A percentile compares a stretch with the other conserved stretches of the same genome.
These are phyloP conservation scores for Globisporangium okanoganense DNA, from an alignment of 352 stramenopile genomes.

Conservation along the genomic window DNA sequence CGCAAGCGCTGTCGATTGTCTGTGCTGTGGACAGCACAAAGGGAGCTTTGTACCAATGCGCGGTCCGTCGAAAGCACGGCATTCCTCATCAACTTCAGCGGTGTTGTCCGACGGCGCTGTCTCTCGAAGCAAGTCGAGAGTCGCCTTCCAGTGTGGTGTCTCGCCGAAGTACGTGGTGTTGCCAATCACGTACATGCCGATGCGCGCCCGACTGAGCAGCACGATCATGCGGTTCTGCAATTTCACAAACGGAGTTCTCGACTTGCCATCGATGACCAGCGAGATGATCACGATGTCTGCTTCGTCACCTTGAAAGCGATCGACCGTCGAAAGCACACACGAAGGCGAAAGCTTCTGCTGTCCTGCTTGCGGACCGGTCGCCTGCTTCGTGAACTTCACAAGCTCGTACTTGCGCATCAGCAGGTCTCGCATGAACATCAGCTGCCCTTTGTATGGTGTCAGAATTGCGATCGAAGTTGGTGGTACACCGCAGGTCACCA, in stretches of 20 bases:
- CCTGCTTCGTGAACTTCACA: constrained; percentile 16
- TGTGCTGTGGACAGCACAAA: constrained; percentile 79
- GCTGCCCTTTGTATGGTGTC: constrained; percentile 87
- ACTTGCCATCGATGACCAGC: constrained; percentile 87
- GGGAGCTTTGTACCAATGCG: constrained; percentile 58
- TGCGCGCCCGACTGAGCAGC: constrained; percentile 74
- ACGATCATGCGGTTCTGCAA: constrained; percentile 89
- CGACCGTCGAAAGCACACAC: constrained; percentile 79
- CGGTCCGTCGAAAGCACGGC: constrained; percentile 30
- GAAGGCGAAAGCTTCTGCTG: constrained; percentile 24
- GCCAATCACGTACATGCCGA: constrained; percentile 83
- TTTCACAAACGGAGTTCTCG: constrained; percentile 85
- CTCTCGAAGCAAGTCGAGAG: constrained; percentile 51
- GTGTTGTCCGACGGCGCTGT: constrained; percentile 38
- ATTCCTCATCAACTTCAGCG: constrained; percentile 15
- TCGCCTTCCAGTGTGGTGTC: constrained; percentile 72
- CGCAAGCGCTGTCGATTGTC: constrained; percentile 27
- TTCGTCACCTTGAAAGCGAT: constrained; percentile 90
- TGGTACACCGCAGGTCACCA: constrained; percentile 72
- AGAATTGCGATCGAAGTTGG: constrained; percentile 76
- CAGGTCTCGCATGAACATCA: constrained; percentile 81
- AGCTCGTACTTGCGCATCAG: constrained; percentile 46
- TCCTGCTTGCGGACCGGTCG: constrained; percentile 19
- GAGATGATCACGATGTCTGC: constrained; percentile 86
- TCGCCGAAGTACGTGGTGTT: constrained; percentile 83